Conservation (phyloP, 2,329 filamentous ascomycete genomes). For the Pezicula neosporulosa region DNA sequence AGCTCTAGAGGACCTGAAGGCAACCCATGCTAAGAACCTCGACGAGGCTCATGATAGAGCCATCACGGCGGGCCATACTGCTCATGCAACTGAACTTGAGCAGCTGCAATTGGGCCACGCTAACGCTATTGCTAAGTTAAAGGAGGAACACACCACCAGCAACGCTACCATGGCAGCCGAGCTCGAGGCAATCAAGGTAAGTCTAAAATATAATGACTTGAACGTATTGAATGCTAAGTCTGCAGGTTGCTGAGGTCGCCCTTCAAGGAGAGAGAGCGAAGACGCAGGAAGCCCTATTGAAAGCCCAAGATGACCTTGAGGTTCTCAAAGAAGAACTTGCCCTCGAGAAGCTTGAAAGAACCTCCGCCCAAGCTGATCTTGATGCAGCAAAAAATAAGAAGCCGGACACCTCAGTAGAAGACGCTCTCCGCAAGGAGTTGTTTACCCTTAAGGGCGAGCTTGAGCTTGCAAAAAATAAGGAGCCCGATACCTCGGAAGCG, state of each 20-base stretch:
- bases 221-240: constrained; percentile 35
- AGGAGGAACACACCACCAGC: constrained; percentile 43
- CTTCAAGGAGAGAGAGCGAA: constrained; percentile 44
- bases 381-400: constrained; percentile 55
- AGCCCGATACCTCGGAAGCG: constrained; percentile 47
- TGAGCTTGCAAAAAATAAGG: constrained; percentile 49
- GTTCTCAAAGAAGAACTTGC: constrained; percentile 25
- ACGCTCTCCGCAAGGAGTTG: constrained; percentile 38
- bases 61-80: constrained; percentile 43
- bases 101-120: constrained; percentile 51
- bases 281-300: constrained; percentile 32
- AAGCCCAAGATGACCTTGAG: constrained; percentile 22
- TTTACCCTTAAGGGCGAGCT: constrained; percentile 37
- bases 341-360: constrained; percentile 42
- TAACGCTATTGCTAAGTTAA: constrained; percentile 35
- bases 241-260: constrained; percentile 34
- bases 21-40: constrained; percentile 55
- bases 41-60: constrained; percentile 51
- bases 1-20: constrained; percentile 50
- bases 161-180: constrained; percentile 13
- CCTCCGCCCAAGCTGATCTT: constrained; percentile 46
- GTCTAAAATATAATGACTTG: constrained; percentile 13
- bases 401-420: constrained; percentile 49
- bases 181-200: constrained; percentile 21
- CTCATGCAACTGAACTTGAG: constrained; percentile 48